A percentile compares a stretch with the other conserved stretches of the same genome.
Conservation (phyloP, 2,329 filamentous ascomycete species). For the Calonectria fujianensis region DNA sequence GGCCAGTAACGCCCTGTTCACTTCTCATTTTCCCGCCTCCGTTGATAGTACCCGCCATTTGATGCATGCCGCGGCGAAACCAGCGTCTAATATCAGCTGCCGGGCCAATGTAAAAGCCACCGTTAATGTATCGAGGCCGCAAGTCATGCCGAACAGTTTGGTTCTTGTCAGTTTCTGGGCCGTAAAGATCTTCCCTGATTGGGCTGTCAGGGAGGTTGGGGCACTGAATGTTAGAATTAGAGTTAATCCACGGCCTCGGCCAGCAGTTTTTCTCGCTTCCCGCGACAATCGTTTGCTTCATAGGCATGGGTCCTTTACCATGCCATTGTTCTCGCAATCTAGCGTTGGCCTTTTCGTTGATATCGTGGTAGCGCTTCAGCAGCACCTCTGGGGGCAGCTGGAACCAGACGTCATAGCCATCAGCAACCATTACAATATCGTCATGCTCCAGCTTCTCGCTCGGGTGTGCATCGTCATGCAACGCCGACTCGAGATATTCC, state of each 20-base stretch:
- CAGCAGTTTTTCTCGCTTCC: slow-evolving; percentile 49
- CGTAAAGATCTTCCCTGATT: slow-evolving; percentile 45
- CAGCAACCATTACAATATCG: slow-evolving; percentile 14
- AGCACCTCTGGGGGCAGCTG: slow-evolving; percentile 27
- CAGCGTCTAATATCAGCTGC: slow-evolving; percentile 49
- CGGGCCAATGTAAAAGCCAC: slow-evolving; percentile 53
- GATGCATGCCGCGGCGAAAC: slow-evolving; percentile 47
- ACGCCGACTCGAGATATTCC: slow-evolving; percentile 3
- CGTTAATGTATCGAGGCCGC: slow-evolving; percentile 55
- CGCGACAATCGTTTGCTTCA: slow-evolving; percentile 48
- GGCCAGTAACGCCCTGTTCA: slow-evolving; percentile 55
- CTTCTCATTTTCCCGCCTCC: slow-evolving; percentile 44
- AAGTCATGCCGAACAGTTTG: background rate
- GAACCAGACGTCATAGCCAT: slow-evolving; percentile 28
- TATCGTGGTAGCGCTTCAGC: slow-evolving; percentile 20
- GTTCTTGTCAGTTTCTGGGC: slow-evolving; percentile 41
- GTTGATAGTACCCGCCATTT: slow-evolving; percentile 38
- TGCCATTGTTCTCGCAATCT: slow-evolving; percentile 21
- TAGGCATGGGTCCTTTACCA: slow-evolving; percentile 22
- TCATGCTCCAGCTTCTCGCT: slow-evolving; percentile 11
- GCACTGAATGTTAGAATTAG: slow-evolving; percentile 40
- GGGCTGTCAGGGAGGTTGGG: slow-evolving; percentile 45
- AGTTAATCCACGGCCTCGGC: slow-evolving; percentile 28
- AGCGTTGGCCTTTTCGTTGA: slow-evolving; percentile 22
- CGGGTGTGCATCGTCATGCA: background rate